Percentiles rank a stretch among this genome's conserved stretches.
Evolutionary conservation across 495 filamentous ascomycete genomes (phyloP).

Genomic region (Tricharina praecox): DNA sequence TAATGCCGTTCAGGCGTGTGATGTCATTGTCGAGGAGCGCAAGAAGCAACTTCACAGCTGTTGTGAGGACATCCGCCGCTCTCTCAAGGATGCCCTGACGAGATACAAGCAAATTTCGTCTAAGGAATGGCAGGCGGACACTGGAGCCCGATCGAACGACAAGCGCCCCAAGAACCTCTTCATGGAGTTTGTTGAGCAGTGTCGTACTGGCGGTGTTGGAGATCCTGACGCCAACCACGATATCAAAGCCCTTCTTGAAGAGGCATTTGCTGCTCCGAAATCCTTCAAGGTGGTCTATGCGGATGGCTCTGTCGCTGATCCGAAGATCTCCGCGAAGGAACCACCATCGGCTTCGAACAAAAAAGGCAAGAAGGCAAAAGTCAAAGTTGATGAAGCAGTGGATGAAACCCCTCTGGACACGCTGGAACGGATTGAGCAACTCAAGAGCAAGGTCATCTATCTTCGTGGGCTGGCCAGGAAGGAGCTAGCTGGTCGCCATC

Average conservation of each 20-base stretch:
- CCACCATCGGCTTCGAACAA: too few relatives aligned
- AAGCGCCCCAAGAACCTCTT: conserved; percentile 5
- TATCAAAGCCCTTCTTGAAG: conserved; percentile 21
- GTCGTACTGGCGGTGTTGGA: conserved; percentile 18
- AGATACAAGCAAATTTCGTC: conserved; percentile 16
- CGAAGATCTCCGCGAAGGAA: conserved; percentile 9
- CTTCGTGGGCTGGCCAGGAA: conserved; percentile 20
- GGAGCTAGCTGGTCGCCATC: conserved; percentile 25
- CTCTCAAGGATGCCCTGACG: conserved; percentile 24
- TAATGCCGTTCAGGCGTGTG: conserved; percentile 28
- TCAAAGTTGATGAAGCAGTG: conserved; percentile 2
- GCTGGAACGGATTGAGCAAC: conserved; percentile 19
- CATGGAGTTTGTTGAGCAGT: not conserved
- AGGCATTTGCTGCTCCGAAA: conserved; percentile 17
- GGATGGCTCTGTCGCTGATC: conserved; percentile 6
- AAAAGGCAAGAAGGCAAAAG: not conserved
- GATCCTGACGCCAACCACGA: conserved; percentile 21
- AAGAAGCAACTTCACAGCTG: conserved; percentile 27
- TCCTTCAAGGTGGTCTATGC: not conserved
- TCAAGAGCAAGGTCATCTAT: conserved; percentile 22
- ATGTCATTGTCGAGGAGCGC: conserved; percentile 26
- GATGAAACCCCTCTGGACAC: conserved; percentile 14
- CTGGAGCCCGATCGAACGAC: not conserved
- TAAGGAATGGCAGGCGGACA: conserved; percentile 4
- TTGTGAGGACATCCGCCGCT: conserved; percentile 23